Conservation (phyloP, 768 basidiomycete genomes). For the Obba rivulosa region DNA sequence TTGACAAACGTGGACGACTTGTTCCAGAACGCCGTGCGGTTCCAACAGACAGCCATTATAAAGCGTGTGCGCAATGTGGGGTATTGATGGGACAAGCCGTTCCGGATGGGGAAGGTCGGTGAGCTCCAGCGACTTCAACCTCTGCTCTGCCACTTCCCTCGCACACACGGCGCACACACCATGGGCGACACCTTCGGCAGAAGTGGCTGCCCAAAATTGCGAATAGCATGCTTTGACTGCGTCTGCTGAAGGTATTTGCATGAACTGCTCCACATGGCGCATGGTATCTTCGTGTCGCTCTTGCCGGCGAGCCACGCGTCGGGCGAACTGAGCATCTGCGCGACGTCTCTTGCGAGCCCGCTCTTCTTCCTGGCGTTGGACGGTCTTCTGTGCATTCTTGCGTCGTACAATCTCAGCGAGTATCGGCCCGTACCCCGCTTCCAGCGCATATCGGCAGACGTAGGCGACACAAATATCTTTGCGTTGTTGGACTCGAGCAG, state of each 20-base stretch:
- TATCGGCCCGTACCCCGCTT: too few species aligned
- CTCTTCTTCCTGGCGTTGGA: too few species aligned
- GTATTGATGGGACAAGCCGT: neutral
- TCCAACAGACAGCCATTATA: neutral
- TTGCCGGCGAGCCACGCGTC: too few species aligned
- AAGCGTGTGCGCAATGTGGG: neutral
- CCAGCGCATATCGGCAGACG: too few species aligned
- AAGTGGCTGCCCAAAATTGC: neutral
- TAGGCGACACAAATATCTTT: too few species aligned
- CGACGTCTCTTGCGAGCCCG: too few species aligned
- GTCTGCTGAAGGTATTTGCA: neutral
- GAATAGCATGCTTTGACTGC: neutral
- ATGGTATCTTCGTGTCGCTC: too few species aligned
- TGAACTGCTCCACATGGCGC: neutral
- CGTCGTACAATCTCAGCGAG: too few species aligned
- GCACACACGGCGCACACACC: neutral
- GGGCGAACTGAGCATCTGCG: too few species aligned
- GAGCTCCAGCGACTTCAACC: neutral
- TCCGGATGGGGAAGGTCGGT: neutral
- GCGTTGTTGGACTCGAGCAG: too few species aligned
- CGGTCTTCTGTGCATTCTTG: too few species aligned
- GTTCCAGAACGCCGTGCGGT: neutral
- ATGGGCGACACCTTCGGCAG: neutral
- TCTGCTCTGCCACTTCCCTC: neutral
- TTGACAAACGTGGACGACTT: neutral